phyloP scores from a whole-genome alignment of 441 rosid species.

The Croton laevigatus region DNA sequence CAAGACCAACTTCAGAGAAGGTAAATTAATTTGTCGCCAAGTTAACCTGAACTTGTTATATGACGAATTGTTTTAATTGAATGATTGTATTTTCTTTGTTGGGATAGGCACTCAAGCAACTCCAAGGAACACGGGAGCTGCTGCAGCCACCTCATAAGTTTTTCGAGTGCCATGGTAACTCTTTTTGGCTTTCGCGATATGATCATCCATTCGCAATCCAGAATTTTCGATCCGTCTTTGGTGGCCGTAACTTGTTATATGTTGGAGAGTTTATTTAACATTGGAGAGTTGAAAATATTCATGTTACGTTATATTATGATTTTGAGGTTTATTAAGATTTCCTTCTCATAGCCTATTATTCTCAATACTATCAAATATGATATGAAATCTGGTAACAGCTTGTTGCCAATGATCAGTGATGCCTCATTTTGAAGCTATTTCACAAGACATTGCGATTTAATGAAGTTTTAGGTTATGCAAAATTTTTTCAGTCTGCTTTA shows the following conservation, averaged over 20 bases:
- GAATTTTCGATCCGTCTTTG: conserved; percentile 17
- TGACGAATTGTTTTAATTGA: background rate
- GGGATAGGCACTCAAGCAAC: conserved; percentile 51
- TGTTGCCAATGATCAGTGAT: too few species aligned
- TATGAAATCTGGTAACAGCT: background rate
- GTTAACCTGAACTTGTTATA: background rate
- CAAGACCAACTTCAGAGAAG: conserved; percentile 77
- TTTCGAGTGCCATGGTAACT: background rate
- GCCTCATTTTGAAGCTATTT: too few species aligned
- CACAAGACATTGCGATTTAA: too few species aligned
- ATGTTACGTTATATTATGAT: conserved; percentile 1
- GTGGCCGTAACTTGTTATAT: background rate
- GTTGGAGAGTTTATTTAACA: background rate
- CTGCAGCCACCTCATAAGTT: conserved; percentile 38
- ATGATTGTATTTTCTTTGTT: background rate
- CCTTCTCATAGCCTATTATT: background rate
- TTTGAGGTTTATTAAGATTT: background rate
- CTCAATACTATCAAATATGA: background rate
- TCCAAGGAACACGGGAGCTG: conserved; percentile 56
- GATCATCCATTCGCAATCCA: conserved; percentile 16
- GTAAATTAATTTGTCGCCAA: conserved; percentile 26
- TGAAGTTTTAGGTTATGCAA: too few species aligned
- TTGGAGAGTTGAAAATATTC: conserved; percentile 12
- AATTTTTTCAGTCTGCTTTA: too few species aligned
- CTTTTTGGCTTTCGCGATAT: conserved; percentile 14